Evolutionary conservation across 768 basidiomycete genomes (phyloP), one percentile per base, ranked within the genome.

Genomic region (Xerocomellus intermedius): DNA sequence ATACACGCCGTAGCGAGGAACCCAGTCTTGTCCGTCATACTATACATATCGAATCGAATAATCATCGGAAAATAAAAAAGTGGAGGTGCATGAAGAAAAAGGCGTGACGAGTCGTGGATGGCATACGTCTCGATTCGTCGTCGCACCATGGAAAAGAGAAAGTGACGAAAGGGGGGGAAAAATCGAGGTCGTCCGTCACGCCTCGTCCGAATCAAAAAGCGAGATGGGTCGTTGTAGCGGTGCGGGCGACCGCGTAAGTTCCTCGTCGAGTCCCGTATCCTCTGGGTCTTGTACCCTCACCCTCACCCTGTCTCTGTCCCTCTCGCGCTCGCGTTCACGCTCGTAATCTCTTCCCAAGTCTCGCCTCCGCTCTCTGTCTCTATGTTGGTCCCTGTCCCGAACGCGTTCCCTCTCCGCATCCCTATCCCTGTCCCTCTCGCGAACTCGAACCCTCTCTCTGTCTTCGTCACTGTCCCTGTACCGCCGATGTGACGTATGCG

Each of bases 151-250:
- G n/a, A 5, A 17, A 21, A 17, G 9, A 10, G 17, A 43, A 28
- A 45, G 2, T 7, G 8, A 30, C 4, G 9, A 14, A 9, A 36
- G 14, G 8, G 6, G 17, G 22, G 26, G 21, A 24, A 43, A 37
- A 37, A 16, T 5, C 5, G 17, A n/a, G n/a, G 8, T 8, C 39
- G 10, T 55, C 30, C 16, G 7, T 52, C 54, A 55, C 4, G 45
- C 50, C 28, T 66, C 66, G 41, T 64, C 67, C 1, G 67, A 66
- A 57, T 68, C 67, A 2, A 70, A 72, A 3, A 72, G 61, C 21
- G 69, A 70, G 17, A 70, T 70, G 5, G 71, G 69, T 13, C 69
- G 63, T 42, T 56, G 55, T 0, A 71, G 59, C 16, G 70, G 54
- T 14, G 69, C 71, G 6, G 69, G 71, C 36, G 69, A 70, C 8